Conservation (phyloP, 2,329 filamentous ascomycete species). For the Xylariaceae sp. region DNA sequence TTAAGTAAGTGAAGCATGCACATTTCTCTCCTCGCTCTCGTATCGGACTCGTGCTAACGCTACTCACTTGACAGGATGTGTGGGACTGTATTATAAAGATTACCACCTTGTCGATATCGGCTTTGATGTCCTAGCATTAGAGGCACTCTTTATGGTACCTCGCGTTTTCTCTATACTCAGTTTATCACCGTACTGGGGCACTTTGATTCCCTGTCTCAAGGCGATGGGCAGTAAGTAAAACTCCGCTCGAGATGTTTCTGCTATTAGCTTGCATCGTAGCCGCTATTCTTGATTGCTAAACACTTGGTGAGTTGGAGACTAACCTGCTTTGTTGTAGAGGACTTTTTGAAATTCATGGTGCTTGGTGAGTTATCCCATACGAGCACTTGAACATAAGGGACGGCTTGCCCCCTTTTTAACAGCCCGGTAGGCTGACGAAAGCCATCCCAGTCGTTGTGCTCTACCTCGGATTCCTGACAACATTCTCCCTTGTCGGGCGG, state of each 20-base stretch:
- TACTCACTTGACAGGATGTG: slow-evolving; percentile 44
- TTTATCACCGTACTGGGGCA: slow-evolving; percentile 85
- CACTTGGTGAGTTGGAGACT: not conserved
- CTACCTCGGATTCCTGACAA: slow-evolving; percentile 85
- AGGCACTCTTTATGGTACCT: slow-evolving; percentile 85
- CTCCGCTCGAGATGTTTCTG: not conserved
- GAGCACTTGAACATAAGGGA: no score
- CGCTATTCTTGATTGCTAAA: no score
- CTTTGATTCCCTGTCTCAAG: slow-evolving; percentile 81
- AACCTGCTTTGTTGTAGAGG: slow-evolving; percentile 44
- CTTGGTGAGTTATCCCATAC: slow-evolving; percentile 59
- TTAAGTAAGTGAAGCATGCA: slow-evolving; percentile 56
- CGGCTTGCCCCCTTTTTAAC: no score
- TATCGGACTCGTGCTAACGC: slow-evolving; percentile 9
- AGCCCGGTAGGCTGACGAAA: slow-evolving; percentile 1
- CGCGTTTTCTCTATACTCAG: slow-evolving; percentile 83
- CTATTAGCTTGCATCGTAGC: not conserved
- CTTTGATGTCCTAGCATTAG: slow-evolving; percentile 84
- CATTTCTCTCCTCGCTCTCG: slow-evolving; percentile 14
- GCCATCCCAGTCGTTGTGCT: slow-evolving; percentile 32
- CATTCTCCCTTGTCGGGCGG: slow-evolving; percentile 72
- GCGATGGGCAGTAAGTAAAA: slow-evolving; percentile 61
- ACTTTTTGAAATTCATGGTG: slow-evolving; percentile 71
- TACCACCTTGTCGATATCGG: slow-evolving; percentile 65
- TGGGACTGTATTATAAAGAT: slow-evolving; percentile 59